phyloP scores from a whole-genome alignment of 768 basidiomycete species.

The Xanthoconium purpureum region DNA sequence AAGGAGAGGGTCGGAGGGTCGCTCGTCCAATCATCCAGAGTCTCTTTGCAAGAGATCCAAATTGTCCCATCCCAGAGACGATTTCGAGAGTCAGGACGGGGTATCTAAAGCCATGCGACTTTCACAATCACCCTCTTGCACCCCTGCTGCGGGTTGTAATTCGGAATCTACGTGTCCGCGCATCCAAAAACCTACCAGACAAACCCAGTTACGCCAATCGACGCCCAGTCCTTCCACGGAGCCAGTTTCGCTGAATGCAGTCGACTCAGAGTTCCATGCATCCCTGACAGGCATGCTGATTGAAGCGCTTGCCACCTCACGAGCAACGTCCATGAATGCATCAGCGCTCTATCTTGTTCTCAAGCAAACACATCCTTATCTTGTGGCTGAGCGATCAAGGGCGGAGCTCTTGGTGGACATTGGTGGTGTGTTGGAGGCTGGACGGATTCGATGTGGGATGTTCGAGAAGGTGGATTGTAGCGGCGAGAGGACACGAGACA shows the following conservation, averaged over 20 bases:
- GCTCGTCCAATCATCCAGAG: neutral
- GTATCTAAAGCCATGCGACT: neutral
- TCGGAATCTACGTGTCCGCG: neutral
- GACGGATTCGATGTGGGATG: constrained; percentile 49
- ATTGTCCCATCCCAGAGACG: neutral
- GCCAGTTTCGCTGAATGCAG: constrained; percentile 13
- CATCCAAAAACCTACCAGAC: neutral
- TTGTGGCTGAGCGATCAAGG: constrained; percentile 36
- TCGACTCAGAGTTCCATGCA: constrained; percentile 26
- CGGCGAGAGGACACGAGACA: constrained; percentile 50
- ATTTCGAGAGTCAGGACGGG: neutral
- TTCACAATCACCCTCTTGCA: constrained; percentile 11
- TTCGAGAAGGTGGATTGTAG: constrained; percentile 73
- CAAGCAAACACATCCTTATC: constrained; percentile 50
- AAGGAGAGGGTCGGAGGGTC: constrained; percentile 1
- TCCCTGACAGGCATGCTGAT: constrained; percentile 67
- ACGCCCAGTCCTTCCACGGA: neutral
- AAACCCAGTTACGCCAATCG: neutral
- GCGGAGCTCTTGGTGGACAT: constrained; percentile 51
- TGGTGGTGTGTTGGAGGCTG: constrained; percentile 45
- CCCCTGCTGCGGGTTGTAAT: neutral
- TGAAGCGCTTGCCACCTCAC: constrained; percentile 67
- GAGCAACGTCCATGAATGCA: constrained; percentile 62
- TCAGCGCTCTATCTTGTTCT: constrained; percentile 51
- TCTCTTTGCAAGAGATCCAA: constrained; percentile 25